phyloP scores from a whole-genome alignment of 83 land plant species.

The Thuja plicata region DNA sequence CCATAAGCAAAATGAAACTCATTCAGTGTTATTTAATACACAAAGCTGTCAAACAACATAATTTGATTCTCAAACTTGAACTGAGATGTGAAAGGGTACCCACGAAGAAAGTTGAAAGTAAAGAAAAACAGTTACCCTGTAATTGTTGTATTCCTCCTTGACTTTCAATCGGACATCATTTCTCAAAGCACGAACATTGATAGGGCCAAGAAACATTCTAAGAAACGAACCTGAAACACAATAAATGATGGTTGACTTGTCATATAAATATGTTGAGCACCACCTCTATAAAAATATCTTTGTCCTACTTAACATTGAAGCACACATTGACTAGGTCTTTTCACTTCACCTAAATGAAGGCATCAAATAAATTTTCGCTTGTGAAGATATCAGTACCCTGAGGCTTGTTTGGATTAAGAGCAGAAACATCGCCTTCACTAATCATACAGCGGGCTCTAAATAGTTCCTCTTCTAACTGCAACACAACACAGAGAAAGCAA shows the following conservation, averaged over 20 bases:
- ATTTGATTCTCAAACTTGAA: neutral
- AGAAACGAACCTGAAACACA: slow-evolving; percentile 39
- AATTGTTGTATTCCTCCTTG: slow-evolving; percentile 93
- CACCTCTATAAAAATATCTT: neutral
- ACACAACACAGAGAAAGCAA: neutral
- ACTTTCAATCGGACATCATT: slow-evolving; percentile 84
- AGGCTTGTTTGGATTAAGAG: slow-evolving; percentile 65
- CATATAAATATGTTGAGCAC: neutral
- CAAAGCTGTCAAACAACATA: neutral
- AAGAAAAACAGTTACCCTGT: slow-evolving; percentile 53
- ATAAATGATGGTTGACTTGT: neutral
- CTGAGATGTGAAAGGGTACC: neutral
- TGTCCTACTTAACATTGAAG: slow-evolving; percentile 2
- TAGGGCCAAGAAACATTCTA: slow-evolving; percentile 84
- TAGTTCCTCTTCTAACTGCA: slow-evolving; percentile 69
- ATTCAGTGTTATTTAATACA: neutral
- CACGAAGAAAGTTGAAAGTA: neutral
- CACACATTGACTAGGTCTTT: neutral
- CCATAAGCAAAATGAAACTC: neutral
- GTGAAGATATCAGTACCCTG: slow-evolving; percentile 26
- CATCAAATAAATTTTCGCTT: slow-evolving; percentile 4
- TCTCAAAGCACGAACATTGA: slow-evolving; percentile 79
- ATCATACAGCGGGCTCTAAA: slow-evolving; percentile 49
- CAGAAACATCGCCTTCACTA: slow-evolving; percentile 69
- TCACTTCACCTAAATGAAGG: neutral